Evolutionary conservation across 1,284 basidiomycete genomes (phyloP), one percentile per base, ranked within the genome.

Genomic region (Fomitopsis schrenkii): DNA sequence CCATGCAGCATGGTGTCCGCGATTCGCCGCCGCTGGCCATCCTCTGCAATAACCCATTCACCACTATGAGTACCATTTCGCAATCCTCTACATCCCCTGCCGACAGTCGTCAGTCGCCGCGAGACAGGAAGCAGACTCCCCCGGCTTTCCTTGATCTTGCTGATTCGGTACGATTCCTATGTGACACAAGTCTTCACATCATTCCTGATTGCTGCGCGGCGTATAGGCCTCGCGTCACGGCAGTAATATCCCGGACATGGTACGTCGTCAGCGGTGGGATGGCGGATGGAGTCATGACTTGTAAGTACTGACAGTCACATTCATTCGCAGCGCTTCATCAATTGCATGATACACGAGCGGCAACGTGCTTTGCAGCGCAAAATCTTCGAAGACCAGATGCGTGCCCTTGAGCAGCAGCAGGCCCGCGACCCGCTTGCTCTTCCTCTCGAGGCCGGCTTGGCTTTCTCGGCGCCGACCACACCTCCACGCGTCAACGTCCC

Each of bases 371-470:
- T 93, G 60, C 95, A 97, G 75, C 88, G 94, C 71, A 91, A 89
- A 75, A 78, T 93, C 69, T 97, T 97, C 73, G 95, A 96, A 75
- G 93, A 95, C 68, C 93, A 97, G 76, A 96, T 97, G 91, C 87
- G 89, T 59, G 88, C 84, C 66, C 83, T 97, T 63, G 95, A 97
- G 76, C 91, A 93, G 68, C 90, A 95, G 74, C 94, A 97, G 76
- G 88, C 89, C 19, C 90, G 94, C 72, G 92, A 90, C 73, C 82
- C 93, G 44, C 85, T 94, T 66, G 84, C 70, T 65, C 82, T 92
- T 66, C 89, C 90, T 26, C 81, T 83, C 67, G 90, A 91, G 62
- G 54, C 77, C 75, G 56, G 89, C 66, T 70, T 93, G 36, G 91
- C 91, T 12, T 87, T 89, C 59, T 93, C 91, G 8, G 91, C 91